Evolutionary conservation across 306 rosid genomes (phyloP), one percentile per base, ranked within the genome.

Genomic region (Boehmeria nivea): DNA sequence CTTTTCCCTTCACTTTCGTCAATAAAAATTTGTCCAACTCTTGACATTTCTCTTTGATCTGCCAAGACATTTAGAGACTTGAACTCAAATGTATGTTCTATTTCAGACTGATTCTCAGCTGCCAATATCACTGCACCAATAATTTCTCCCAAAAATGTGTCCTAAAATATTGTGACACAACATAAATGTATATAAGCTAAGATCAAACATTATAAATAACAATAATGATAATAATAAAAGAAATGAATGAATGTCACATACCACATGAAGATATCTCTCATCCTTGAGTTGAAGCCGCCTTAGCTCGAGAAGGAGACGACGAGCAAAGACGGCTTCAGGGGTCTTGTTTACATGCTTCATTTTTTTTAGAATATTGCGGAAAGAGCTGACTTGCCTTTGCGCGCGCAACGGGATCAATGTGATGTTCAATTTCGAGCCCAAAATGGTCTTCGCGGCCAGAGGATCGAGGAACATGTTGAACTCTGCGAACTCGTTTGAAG

Each of bases 391-490:
- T 67, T 43, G 78, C 54, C 71, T 58, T 45, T 51, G 86, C 27
- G 63, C 39, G 34, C 25, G 14, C 9, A 70, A 74, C 36, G 84
- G 79, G 63, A 85, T 64, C 56, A 79, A 63, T 61, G 83, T 75
- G 49, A 80, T 65, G 51, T 68, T 72, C 37, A 77, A 59, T 40
- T 43, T 16, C 2, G 85, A 82, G 28, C 68, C 60, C 13, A 86
- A 73, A 22, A 78, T 78, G 4, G 60, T 63, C 50, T 71, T 73
- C 26, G 85, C 85, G 49, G 83, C 85, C 43, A 77, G 21, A 26
- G 85, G 90, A 48, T 83, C 85, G 40, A 80, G 65, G 40, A 82
- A 83, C 79, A 86, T 75, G 34, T 77, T 79, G 64, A 77, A 75
- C 45, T 85, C 84, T 64, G 83, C 94, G 63, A 79, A 70, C 51